phyloP scores from a whole-genome alignment of 371 early-diverging fungal genomes.

The Mortierella sp. region DNA sequence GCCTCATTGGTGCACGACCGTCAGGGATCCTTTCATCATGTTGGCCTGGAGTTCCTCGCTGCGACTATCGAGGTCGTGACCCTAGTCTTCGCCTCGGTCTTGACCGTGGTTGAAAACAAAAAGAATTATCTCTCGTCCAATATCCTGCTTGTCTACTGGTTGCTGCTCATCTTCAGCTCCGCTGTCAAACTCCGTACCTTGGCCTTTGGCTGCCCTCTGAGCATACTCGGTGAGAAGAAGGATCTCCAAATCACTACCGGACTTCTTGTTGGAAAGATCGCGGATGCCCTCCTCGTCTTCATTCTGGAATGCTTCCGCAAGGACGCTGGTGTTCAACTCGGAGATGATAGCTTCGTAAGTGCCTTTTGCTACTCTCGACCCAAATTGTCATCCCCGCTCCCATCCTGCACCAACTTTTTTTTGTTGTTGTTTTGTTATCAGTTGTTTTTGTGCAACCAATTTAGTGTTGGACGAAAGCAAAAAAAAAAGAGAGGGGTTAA shows the following conservation, averaged over 20 bases:
- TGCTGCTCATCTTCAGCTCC: conserved; percentile 67
- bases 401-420: neutral
- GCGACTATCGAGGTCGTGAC: conserved; percentile 26
- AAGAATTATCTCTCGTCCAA: conserved; percentile 82
- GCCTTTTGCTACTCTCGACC: neutral
- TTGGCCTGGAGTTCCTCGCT: conserved; percentile 39
- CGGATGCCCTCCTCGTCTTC: conserved; percentile 27
- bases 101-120: conserved; percentile 76
- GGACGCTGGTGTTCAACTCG: conserved; percentile 46
- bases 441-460: neutral
- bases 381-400: neutral
- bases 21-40: conserved; percentile 1
- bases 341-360: conserved; percentile 37
- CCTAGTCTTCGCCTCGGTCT: conserved; percentile 52
- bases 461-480: neutral
- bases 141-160: conserved; percentile 85
- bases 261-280: conserved; percentile 18
- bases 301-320: conserved; percentile 40
- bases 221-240: conserved; percentile 66
- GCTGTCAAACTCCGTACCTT: conserved; percentile 74
- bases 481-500: neutral
- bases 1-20: conserved; percentile 15
- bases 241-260: conserved; percentile 19
- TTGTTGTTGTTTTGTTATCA: neutral
- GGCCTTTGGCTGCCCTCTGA: conserved; percentile 68